Percentiles rank a stretch among this genome's conserved stretches.
Conservation (phyloP, 2,329 filamentous ascomycete species). For the Fusarium nurragi region DNA sequence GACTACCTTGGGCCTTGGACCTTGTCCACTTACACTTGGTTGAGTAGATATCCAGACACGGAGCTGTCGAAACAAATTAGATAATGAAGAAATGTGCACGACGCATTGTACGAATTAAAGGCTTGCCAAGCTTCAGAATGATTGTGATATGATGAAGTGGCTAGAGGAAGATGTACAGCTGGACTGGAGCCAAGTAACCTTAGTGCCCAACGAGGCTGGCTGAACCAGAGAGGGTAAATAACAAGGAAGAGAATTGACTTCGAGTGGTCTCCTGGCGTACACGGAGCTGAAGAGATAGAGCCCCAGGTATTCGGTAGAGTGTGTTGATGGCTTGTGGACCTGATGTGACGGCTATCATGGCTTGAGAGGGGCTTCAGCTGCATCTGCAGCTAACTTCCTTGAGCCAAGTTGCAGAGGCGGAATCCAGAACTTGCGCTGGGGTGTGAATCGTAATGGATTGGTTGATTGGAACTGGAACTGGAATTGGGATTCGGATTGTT, state of each 20-base stretch:
- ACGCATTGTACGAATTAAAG: constrained; percentile 12
- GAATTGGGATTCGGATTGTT: not conserved
- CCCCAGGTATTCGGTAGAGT: not conserved
- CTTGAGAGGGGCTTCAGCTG: constrained; percentile 30
- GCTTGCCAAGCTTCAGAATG: not conserved
- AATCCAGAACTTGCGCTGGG: constrained; percentile 15
- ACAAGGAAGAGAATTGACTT: not conserved
- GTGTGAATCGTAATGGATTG: not conserved
- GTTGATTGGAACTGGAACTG: too few relatives aligned
- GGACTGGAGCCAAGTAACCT: constrained; percentile 2
- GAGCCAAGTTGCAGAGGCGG: constrained; percentile 25
- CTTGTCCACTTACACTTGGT: constrained; percentile 23
- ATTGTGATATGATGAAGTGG: constrained; percentile 23
- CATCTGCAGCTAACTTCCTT: constrained; percentile 15
- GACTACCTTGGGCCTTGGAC: not conserved
- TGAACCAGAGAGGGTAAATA: constrained; percentile 16
- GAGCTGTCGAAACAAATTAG: constrained; percentile 37
- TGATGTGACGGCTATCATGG: too few relatives aligned
- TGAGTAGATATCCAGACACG: constrained; percentile 40
- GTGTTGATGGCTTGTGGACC: constrained; percentile 24
- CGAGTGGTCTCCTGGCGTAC: not conserved
- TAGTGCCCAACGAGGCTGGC: constrained; percentile 16
- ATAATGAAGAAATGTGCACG: constrained; percentile 24
- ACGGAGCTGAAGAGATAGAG: constrained; percentile 24
- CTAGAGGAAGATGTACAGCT: not conserved